A percentile compares a stretch with the other conserved stretches of the same genome.
phyloP scores from a whole-genome alignment of 371 early-diverging fungal species.

The Circinella umbellata region DNA sequence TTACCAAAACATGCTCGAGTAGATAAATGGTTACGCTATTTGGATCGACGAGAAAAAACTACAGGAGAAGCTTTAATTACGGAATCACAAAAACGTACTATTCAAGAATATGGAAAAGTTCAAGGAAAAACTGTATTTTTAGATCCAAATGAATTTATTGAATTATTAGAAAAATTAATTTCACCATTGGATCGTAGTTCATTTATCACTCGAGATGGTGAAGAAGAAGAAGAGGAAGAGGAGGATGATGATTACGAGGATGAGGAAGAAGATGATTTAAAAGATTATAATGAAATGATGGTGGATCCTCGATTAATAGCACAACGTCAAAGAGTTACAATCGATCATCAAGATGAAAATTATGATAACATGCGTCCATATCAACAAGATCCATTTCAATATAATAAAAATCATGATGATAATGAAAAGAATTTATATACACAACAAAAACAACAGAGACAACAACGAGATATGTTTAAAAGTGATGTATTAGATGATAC shows the following conservation, averaged over 20 bases:
- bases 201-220: neutral
- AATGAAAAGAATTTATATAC: neutral
- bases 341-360: too few species aligned
- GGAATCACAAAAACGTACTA: neutral
- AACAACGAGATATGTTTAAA: neutral
- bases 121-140: neutral
- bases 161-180: neutral
- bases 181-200: too few species aligned
- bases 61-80: neutral
- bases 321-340: too few species aligned
- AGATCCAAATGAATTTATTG: slow-evolving; percentile 1
- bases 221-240: neutral
- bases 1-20: neutral
- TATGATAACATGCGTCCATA: too few species aligned
- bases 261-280: neutral
- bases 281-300: neutral
- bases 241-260: neutral
- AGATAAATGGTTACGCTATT: neutral
- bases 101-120: neutral
- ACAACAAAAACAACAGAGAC: neutral
- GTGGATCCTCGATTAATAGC: too few species aligned
- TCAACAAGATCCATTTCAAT: too few species aligned
- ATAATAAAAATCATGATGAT: neutral
- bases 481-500: neutral
- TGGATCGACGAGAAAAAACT: neutral